Evolutionary conservation across 148 eudicot species (phyloP).

Genomic region (Fagopyrum homotropicum): DNA sequence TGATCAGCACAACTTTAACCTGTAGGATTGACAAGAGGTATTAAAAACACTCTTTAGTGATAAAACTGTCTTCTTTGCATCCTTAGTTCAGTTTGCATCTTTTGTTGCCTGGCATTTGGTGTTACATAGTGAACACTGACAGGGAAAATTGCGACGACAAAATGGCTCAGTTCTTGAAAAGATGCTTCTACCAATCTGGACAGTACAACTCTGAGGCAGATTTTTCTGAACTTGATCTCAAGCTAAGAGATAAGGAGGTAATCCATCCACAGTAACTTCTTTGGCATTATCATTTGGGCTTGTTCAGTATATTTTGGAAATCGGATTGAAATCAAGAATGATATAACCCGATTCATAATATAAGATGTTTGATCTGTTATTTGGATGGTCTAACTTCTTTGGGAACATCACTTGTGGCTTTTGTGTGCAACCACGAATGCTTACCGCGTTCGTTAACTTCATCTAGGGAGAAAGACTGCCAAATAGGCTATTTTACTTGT

Average conservation of each 20-base stretch:
- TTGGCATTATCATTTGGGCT: neutral
- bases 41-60: neutral
- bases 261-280: neutral
- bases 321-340: too few relatives aligned
- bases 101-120: slow-evolving; percentile 8
- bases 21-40: slow-evolving; percentile 85
- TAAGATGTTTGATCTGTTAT: neutral
- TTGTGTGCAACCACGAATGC: too few relatives aligned
- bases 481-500: slow-evolving; percentile 76
- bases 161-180: slow-evolving; percentile 53
- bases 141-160: slow-evolving; percentile 84
- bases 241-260: slow-evolving; percentile 70
- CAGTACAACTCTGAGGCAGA: slow-evolving; percentile 57
- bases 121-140: slow-evolving; percentile 18
- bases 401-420: too few relatives aligned
- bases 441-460: neutral
- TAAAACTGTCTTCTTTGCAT: neutral
- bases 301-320: too few relatives aligned
- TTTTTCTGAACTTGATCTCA: slow-evolving; percentile 46
- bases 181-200: slow-evolving; percentile 78
- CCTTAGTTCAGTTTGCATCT: neutral
- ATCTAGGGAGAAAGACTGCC: slow-evolving; percentile 52
- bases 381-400: neutral
- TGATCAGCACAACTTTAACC: slow-evolving; percentile 70
- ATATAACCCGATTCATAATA: too few relatives aligned